Conservation (phyloP, 2,329 filamentous ascomycete species). For the Trichoderma sp. region DNA sequence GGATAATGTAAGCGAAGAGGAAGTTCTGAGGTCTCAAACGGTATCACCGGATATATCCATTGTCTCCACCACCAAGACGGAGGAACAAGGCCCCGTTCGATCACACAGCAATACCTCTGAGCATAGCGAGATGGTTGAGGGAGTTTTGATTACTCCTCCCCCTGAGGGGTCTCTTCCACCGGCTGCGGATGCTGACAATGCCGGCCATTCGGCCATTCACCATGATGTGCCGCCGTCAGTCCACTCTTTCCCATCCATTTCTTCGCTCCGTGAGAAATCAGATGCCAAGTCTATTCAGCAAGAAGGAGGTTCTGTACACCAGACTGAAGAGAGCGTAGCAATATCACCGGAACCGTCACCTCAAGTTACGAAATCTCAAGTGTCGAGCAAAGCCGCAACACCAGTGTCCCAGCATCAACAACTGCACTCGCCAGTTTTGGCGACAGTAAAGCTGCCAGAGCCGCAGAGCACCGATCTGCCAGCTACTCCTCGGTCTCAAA, state of each 20-base stretch:
- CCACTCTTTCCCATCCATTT: constrained; percentile 16
- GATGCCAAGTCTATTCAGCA: neutral
- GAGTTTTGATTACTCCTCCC: constrained; percentile 2
- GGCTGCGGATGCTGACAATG: neutral
- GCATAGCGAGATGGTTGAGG: neutral
- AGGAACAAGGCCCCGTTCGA: constrained; percentile 1
- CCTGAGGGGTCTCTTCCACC: neutral
- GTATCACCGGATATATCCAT: constrained; percentile 21
- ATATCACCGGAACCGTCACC: constrained; percentile 10
- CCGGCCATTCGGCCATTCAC: neutral
- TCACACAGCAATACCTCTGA: neutral
- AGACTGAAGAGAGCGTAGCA: neutral
- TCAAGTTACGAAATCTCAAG: neutral
- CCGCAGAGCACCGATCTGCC: neutral
- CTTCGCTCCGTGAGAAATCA: constrained; percentile 1
- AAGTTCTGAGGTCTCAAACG: constrained; percentile 8
- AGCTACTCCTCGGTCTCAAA: neutral
- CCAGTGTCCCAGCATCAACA: constrained; percentile 1
- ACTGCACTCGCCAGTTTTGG: neutral
- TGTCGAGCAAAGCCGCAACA: neutral
- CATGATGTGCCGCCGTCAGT: neutral
- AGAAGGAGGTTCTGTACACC: neutral
- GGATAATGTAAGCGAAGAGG: constrained; percentile 6
- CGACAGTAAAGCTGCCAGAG: neutral
- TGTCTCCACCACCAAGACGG: neutral